phyloP scores from a whole-genome alignment of 345 rosid genomes.

The Eucalyptus rudis region DNA sequence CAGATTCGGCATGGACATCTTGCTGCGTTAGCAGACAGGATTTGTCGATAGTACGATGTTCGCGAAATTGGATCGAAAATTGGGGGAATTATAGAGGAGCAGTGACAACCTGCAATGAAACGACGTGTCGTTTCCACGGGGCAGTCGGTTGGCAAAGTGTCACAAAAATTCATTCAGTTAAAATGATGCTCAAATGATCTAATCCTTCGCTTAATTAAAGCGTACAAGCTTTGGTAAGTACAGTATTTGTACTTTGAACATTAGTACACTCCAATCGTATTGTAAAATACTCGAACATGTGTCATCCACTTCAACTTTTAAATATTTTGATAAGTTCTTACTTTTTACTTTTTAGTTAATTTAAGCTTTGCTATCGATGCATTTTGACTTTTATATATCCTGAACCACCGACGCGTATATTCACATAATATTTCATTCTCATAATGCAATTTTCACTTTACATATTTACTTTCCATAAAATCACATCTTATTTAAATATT shows the following conservation, averaged over 20 bases:
- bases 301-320: background rate
- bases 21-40: background rate
- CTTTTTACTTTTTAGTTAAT: background rate
- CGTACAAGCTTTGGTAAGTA: background rate
- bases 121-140: background rate
- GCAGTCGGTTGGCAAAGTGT: background rate
- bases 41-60: background rate
- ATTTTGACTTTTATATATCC: background rate
- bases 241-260: background rate
- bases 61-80: background rate
- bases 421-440: background rate
- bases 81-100: background rate
- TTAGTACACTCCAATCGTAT: background rate
- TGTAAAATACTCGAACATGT: background rate
- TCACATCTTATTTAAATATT: background rate
- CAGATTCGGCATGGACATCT: conserved; percentile 44
- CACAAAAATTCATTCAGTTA: background rate
- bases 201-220: background rate
- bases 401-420: rapidly evolving
- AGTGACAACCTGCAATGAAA: background rate
- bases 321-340: background rate
- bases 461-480: background rate
- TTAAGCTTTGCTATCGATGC: background rate
- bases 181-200: background rate
- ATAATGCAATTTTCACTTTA: background rate